phyloP scores from a whole-genome alignment of 257 asterid genomes.

The Nicotiana benthamiana region DNA sequence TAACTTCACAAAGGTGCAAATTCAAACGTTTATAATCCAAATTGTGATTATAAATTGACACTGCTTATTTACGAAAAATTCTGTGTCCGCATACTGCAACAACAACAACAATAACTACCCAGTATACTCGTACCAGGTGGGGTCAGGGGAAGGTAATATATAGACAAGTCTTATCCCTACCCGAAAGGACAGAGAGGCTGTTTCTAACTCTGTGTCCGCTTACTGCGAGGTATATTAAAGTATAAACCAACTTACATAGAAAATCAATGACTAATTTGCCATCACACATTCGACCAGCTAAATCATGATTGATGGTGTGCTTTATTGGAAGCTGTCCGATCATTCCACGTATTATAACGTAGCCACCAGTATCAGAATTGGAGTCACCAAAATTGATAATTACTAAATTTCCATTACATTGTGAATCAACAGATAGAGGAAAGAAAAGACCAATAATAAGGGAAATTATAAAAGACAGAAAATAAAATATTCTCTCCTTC shows the following conservation, averaged over 20 bases:
- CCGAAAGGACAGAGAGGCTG: too few species aligned
- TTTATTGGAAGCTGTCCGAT: constrained; percentile 27
- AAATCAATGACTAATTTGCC: constrained; percentile 42
- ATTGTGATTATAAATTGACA: too few species aligned
- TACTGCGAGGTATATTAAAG: too few species aligned
- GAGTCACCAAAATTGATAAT: constrained; percentile 49
- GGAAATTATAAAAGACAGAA: neutral
- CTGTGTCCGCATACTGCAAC: too few species aligned
- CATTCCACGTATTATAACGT: constrained; percentile 27
- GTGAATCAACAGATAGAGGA: neutral
- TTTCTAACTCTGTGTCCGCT: too few species aligned
- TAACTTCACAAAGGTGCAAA: too few species aligned
- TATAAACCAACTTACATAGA: constrained; percentile 24
- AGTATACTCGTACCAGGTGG: too few species aligned
- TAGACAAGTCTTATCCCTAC: too few species aligned
- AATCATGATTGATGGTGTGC: constrained; percentile 25
- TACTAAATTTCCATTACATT: constrained; percentile 21
- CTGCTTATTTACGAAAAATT: too few species aligned
- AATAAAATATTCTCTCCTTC: neutral
- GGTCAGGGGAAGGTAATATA: too few species aligned
- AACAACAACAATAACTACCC: too few species aligned
- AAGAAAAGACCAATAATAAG: neutral
- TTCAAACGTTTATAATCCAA: too few species aligned
- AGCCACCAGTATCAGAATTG: constrained; percentile 48
- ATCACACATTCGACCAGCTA: constrained; percentile 32